Evolutionary conservation across 441 rosid species (phyloP), one percentile per base, ranked within the genome.

Genomic region (Aleurites moluccanus): DNA sequence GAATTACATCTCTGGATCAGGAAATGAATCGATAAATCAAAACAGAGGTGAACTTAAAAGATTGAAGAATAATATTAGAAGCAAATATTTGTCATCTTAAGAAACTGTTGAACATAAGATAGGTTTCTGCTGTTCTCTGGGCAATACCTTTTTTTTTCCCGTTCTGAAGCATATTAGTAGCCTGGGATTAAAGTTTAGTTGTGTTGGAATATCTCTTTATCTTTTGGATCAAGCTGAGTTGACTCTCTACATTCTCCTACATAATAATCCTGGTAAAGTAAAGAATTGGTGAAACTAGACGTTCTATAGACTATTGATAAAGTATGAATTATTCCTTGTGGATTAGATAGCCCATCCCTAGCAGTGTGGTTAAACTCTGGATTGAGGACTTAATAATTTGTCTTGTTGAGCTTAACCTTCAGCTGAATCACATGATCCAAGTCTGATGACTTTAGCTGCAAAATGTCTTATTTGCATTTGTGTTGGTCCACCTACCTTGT

Each of bases 221-320:
- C 14, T n/a, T 21, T 25, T 67, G 57, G 70, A 27, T 25, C 21
- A 47, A 23, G 40, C 57, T 25, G 11, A 44, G 30, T 15, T 8
- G n/a, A 25, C 7, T 9, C 33, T 21, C 30, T 60, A 0, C 9
- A 14, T n/a, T 50, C 28, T 38, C 4, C 23, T 20, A 27, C 47
- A 52, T 30, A 40, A 30, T 40, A 40, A 70, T 55, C 64, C 64
- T 70, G 33, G 56, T 52, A 35, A n/a, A n/a, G n/a, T n/a, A n/a
- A n/a, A n/a, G n/a, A n/a, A n/a, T n/a, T n/a, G n/a, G n/a, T n/a
- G n/a, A n/a, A n/a, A n/a, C n/a, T n/a, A n/a, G n/a, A n/a, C n/a
- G n/a, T n/a, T n/a, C n/a, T n/a, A n/a, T n/a, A n/a, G n/a, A n/a
- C n/a, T n/a, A n/a, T n/a, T n/a, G n/a, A n/a, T n/a, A n/a, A n/a